These are phyloP conservation scores for Exophiala aquamarina DNA, from an alignment of 2,329 filamentous ascomycete species.

Conservation along the genomic window DNA sequence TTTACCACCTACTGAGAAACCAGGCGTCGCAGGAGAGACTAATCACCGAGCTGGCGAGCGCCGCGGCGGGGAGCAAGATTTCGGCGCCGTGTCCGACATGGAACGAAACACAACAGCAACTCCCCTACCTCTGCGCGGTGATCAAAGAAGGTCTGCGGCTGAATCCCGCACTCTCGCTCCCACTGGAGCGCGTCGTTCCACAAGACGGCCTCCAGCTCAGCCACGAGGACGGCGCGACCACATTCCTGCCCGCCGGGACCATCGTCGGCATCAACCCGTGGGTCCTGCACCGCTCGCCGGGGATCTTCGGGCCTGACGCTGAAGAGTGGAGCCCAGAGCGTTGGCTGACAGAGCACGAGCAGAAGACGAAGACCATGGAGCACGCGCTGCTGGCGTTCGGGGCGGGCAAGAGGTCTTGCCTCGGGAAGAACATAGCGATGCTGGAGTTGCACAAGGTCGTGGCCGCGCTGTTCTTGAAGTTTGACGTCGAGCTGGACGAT, in stretches of 20 bases:
- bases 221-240: conserved; percentile 25
- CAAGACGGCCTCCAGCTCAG: conserved; percentile 31
- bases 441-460: conserved; percentile 30
- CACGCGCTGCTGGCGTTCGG: conserved; percentile 29
- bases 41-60: conserved; percentile 30
- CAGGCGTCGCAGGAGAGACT: conserved; percentile 39
- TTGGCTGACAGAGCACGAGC: conserved; percentile 30
- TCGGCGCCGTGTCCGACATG: conserved; percentile 31
- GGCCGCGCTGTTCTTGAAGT: conserved; percentile 24
- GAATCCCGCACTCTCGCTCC: conserved; percentile 37
- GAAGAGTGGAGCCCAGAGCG: conserved; percentile 31
- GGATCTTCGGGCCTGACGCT: conserved; percentile 16
- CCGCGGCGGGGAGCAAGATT: conserved; percentile 25
- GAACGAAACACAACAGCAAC: conserved; percentile 31
- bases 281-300: conserved; percentile 31
- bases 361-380: conserved; percentile 26
- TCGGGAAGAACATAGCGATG: conserved; percentile 33
- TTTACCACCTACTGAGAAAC: conserved; percentile 71
- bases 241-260: conserved; percentile 29
- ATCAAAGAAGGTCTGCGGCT: conserved; percentile 40
- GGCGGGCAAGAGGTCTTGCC: conserved; percentile 28
- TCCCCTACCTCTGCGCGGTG: conserved; percentile 35
- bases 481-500: conserved; percentile 21
- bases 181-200: conserved; percentile 38
- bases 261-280: conserved; percentile 36